Percentiles rank a stretch among this genome's conserved stretches.
phyloP scores from a whole-genome alignment of 495 filamentous ascomycete genomes.

The Talaromyces borbonicus region DNA sequence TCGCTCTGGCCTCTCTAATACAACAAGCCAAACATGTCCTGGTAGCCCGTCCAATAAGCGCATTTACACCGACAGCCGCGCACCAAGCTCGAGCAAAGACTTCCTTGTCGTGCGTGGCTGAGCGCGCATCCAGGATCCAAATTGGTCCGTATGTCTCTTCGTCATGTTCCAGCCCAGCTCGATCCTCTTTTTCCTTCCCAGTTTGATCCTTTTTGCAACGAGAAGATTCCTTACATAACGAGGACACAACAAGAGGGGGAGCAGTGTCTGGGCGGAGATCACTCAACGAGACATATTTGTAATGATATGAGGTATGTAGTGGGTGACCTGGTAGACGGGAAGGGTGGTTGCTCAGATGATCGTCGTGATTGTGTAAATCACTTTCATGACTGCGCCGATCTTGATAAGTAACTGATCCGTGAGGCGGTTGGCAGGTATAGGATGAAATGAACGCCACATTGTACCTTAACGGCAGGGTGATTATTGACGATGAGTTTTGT shows the following conservation, averaged over 20 bases:
- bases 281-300: constrained; percentile 42
- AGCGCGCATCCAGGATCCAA: constrained; percentile 38
- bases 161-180: not conserved
- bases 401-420: constrained; percentile 29
- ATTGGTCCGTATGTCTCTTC: constrained; percentile 35
- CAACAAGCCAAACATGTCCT: constrained; percentile 58
- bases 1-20: constrained; percentile 58
- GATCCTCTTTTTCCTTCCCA: not conserved
- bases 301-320: constrained; percentile 51
- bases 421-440: constrained; percentile 52
- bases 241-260: constrained; percentile 9
- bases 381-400: constrained; percentile 10
- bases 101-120: constrained; percentile 44
- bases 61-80: constrained; percentile 57
- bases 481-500: constrained; percentile 23
- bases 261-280: constrained; percentile 29
- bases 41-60: constrained; percentile 53
- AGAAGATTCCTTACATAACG: not conserved
- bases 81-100: constrained; percentile 61
- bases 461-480: constrained; percentile 42
- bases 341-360: constrained; percentile 8
- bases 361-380: constrained; percentile 1
- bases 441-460: constrained; percentile 59
- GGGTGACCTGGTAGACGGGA: constrained; percentile 48
- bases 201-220: not conserved